phyloP scores from a whole-genome alignment of 345 rosid species.

The Jatropha curcas region DNA sequence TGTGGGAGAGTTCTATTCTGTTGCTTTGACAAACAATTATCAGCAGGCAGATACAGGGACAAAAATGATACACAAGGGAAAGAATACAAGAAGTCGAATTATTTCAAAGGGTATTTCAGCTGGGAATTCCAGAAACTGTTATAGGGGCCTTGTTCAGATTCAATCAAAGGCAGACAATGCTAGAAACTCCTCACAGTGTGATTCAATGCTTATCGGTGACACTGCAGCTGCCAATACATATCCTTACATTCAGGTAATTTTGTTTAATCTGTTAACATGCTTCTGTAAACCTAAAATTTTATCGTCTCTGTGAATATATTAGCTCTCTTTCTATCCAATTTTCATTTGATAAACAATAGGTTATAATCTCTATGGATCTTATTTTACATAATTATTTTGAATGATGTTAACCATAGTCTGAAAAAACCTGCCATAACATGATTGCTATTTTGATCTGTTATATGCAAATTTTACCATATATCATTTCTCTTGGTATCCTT shows the following conservation, averaged over 20 bases:
- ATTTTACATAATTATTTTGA: not conserved
- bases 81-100: conserved; percentile 80
- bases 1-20: conserved; percentile 89
- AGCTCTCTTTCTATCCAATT: not conserved
- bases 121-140: conserved; percentile 80
- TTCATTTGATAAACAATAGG: not conserved
- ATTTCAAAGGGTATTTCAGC: conserved; percentile 89
- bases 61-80: conserved; percentile 97
- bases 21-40: conserved; percentile 83
- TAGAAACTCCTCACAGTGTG: conserved; percentile 83
- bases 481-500: not conserved
- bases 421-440: not conserved
- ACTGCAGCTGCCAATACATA: conserved; percentile 94
- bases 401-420: not conserved
- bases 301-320: not conserved
- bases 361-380: not conserved
- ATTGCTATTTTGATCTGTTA: not conserved
- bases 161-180: conserved; percentile 95
- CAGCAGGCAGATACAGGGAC: conserved; percentile 95
- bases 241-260: conserved; percentile 77
- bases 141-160: conserved; percentile 93
- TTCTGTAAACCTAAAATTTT: not conserved
- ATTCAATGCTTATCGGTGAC: conserved; percentile 96
- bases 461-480: not conserved
- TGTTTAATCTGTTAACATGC: not conserved